Evolutionary conservation across 2,329 filamentous ascomycete genomes (phyloP).

Genomic region (Thelonectria rubi): DNA sequence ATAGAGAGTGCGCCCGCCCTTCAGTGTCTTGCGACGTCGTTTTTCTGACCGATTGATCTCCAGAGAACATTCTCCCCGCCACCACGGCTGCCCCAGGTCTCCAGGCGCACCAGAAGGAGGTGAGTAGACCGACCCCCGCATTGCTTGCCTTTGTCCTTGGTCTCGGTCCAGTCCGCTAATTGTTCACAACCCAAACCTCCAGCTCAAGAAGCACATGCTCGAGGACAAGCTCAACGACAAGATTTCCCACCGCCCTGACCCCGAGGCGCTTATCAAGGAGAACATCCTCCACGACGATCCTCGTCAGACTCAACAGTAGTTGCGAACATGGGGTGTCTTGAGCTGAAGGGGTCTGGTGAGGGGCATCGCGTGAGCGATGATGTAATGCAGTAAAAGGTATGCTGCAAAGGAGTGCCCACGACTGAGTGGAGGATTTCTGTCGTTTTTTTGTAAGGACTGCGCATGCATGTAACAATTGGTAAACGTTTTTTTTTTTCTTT

Average conservation of each 20-base stretch:
- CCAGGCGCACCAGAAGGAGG: constrained; percentile 81
- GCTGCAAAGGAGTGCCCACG: background rate
- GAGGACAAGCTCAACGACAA: constrained; percentile 88
- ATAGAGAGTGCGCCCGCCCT: constrained; percentile 72
- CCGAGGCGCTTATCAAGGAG: constrained; percentile 79
- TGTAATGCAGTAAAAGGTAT: constrained; percentile 33
- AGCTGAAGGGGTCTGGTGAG: constrained; percentile 52
- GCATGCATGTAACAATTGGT: constrained; percentile 3
- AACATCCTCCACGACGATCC: constrained; percentile 80
- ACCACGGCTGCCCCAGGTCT: constrained; percentile 81
- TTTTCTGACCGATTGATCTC: constrained; percentile 32
- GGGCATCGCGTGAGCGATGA: constrained; percentile 53
- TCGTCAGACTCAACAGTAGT: constrained; percentile 60
- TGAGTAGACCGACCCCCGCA: constrained; percentile 41
- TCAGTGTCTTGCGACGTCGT: constrained; percentile 16
- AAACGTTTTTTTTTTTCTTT: background rate
- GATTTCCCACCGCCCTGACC: constrained; percentile 78
- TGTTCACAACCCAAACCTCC: constrained; percentile 7
- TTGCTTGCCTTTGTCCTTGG: background rate
- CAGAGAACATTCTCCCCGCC: constrained; percentile 87
- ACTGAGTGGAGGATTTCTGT: background rate
- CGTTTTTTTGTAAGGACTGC: background rate
- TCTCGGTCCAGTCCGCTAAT: constrained; percentile 25
- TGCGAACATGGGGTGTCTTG: constrained; percentile 64
- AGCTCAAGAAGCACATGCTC: constrained; percentile 87